phyloP scores from a whole-genome alignment of 495 filamentous ascomycete genomes.

The Clavariopsis aquatica region DNA sequence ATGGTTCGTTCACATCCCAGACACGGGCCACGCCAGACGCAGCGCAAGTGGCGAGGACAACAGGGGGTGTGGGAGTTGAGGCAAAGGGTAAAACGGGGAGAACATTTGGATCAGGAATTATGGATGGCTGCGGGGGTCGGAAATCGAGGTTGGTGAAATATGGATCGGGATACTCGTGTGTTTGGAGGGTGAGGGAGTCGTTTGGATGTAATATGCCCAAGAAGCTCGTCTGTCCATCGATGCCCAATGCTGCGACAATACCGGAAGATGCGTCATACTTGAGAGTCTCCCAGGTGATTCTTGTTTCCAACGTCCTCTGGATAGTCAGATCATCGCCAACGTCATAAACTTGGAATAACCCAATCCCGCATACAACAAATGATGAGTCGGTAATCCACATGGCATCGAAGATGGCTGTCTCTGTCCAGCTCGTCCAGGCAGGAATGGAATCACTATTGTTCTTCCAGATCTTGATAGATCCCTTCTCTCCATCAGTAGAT shows the following conservation, averaged over 20 bases:
- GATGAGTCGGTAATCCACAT: conserved; percentile 34
- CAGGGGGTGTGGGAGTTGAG: conserved; percentile 3
- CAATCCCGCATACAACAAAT: conserved; percentile 39
- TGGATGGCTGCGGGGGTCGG: conserved; percentile 4
- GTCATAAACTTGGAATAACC: conserved; percentile 32
- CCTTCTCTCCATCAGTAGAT: conserved; percentile 29
- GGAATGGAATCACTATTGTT: conserved; percentile 27
- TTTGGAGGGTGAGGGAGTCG: conserved; percentile 20
- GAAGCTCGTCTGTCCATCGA: conserved; percentile 19
- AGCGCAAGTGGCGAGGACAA: conserved; percentile 25
- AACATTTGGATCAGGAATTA: background rate
- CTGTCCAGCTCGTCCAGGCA: conserved; percentile 25
- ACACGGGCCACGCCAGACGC: conserved; percentile 18
- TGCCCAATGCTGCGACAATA: conserved; percentile 33
- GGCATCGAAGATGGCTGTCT: conserved; percentile 37
- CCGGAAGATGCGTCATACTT: conserved; percentile 32
- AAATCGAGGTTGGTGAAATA: conserved; percentile 30
- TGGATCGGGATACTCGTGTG: conserved; percentile 21
- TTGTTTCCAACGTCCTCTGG: conserved; percentile 10
- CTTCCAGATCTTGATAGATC: conserved; percentile 33
- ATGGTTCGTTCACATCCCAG: conserved; percentile 31
- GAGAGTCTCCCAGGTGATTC: conserved; percentile 34
- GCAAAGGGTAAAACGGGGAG: background rate
- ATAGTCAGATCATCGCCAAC: conserved; percentile 2
- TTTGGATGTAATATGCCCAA: conserved; percentile 31